Conservation (phyloP, 805 yeast genomes). For the Barnettozyma californica region DNA sequence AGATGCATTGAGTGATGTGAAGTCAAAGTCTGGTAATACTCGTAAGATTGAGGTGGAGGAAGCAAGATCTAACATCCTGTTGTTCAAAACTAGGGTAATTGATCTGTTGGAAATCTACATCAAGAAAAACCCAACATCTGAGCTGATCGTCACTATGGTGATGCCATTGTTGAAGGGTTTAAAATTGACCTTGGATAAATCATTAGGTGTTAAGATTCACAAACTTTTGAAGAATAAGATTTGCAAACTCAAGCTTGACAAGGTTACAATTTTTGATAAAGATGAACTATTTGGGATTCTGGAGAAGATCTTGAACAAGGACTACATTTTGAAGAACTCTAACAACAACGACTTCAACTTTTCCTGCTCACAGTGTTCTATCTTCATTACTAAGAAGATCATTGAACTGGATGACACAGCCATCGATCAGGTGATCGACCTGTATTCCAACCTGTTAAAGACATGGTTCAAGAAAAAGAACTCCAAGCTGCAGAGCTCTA, state of each 20-base stretch:
- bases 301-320: constrained; percentile 36
- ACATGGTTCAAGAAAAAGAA: constrained; percentile 50
- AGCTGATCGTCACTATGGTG: constrained; percentile 39
- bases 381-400: constrained; percentile 56
- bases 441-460: constrained; percentile 52
- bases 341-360: constrained; percentile 32
- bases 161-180: constrained; percentile 57
- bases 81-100: constrained; percentile 72
- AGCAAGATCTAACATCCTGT: constrained; percentile 73
- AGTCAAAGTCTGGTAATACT: constrained; percentile 54
- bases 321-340: constrained; percentile 27
- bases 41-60: constrained; percentile 68
- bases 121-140: constrained; percentile 28
- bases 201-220: constrained; percentile 70
- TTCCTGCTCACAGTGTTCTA: constrained; percentile 57
- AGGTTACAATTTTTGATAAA: constrained; percentile 17
- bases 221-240: constrained; percentile 59
- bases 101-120: constrained; percentile 68
- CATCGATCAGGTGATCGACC: constrained; percentile 43
- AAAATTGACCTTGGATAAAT: constrained; percentile 60
- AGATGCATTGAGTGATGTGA: constrained; percentile 49
- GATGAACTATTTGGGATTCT: constrained; percentile 27
- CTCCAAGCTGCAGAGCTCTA: constrained; percentile 44
- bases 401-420: constrained; percentile 29
- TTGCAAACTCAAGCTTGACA: constrained; percentile 40